phyloP scores from a whole-genome alignment of 768 basidiomycete species.

The Tubosaeta sp. region DNA sequence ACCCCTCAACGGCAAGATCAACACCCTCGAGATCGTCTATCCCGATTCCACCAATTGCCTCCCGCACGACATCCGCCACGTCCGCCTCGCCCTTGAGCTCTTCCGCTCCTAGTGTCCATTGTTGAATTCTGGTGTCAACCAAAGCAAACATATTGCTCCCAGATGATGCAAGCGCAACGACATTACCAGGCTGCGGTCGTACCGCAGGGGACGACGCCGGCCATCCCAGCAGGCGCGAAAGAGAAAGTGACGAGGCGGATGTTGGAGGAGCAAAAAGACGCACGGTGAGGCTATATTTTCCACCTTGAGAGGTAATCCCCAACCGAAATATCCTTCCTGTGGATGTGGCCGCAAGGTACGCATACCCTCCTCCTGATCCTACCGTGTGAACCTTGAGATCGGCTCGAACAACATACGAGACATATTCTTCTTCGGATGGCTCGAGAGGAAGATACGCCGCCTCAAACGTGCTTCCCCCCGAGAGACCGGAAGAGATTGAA shows the following conservation, averaged over 20 bases:
- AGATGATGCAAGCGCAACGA: slow-evolving; percentile 56
- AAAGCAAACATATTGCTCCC: slow-evolving; percentile 64
- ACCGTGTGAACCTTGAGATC: slow-evolving; percentile 44
- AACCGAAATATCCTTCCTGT: slow-evolving; percentile 63
- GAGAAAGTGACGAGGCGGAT: slow-evolving; percentile 37
- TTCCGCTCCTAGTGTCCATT: slow-evolving; percentile 56
- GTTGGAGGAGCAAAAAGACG: slow-evolving; percentile 57
- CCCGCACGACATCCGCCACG: slow-evolving; percentile 43
- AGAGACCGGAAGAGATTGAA: slow-evolving; percentile 76
- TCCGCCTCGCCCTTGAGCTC: slow-evolving; percentile 56
- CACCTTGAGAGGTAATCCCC: slow-evolving; percentile 60
- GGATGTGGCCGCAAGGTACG: slow-evolving; percentile 65
- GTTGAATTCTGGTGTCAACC: slow-evolving; percentile 63
- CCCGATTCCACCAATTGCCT: slow-evolving; percentile 44
- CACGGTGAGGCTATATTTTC: slow-evolving; percentile 57
- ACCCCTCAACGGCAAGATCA: slow-evolving; percentile 64
- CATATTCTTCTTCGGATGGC: slow-evolving; percentile 47
- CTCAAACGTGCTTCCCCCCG: slow-evolving; percentile 66
- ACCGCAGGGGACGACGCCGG: slow-evolving; percentile 35
- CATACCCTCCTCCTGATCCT: slow-evolving; percentile 6
- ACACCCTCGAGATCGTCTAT: slow-evolving; percentile 69
- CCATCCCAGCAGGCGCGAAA: slow-evolving; percentile 41
- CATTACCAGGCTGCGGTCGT: slow-evolving; percentile 52
- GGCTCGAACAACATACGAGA: slow-evolving; percentile 63
- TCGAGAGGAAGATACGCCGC: slow-evolving; percentile 44